Base-by-base conservation (phyloP, 345 rosid genomes). In the Noccaea bulbosa region DNA sequence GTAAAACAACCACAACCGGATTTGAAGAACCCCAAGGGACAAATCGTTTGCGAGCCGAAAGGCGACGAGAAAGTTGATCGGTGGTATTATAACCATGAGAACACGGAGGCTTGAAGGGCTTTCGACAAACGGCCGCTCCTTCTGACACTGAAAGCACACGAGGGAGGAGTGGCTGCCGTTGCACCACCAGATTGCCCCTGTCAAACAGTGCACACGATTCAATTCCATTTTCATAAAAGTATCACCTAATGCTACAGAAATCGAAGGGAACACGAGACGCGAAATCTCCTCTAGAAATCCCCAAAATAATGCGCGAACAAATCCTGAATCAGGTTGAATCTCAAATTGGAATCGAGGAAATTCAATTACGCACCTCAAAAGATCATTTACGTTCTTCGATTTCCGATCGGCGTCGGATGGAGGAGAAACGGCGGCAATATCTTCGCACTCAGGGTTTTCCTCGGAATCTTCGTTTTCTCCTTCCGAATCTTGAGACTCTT, bases 21-120 rank as follows among this genome's bases (percentile, higher is more conserved):
- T 65, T 81, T 2, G 84, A 79, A 61, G 92, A 85, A 32, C 98
- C 96, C 98, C 98, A 91, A 1, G 99, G 99, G 54, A 94, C 93
- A 77, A 94, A 94, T 22, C 97, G 76, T 71, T 88, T 94, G 11
- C 99, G 84, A 47, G 98, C 98, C 3, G 66, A 84, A 76, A 94
- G 96, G 22, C 99, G 96, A 27, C 93, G 98, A 27, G 82, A 73
- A 62, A 94, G 97, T 73, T 75, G 72, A 10, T 80, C 90, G 7
- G 76, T 87, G 48, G 79, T 77, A 46, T 67, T 72, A 37, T 91
- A 88, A 45, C 93, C 95, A 71, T 73, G 71, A 15, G 84, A 67
- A 73, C 80, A 89, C 22, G 96, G 98, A 27, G 95, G 98, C 59
- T 91, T 94, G 81, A 94, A 94, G 16, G 99, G 97, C 70, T 89